Conservation (phyloP, 176 grass and related monocot genomes). For the Aegilops longissima region DNA sequence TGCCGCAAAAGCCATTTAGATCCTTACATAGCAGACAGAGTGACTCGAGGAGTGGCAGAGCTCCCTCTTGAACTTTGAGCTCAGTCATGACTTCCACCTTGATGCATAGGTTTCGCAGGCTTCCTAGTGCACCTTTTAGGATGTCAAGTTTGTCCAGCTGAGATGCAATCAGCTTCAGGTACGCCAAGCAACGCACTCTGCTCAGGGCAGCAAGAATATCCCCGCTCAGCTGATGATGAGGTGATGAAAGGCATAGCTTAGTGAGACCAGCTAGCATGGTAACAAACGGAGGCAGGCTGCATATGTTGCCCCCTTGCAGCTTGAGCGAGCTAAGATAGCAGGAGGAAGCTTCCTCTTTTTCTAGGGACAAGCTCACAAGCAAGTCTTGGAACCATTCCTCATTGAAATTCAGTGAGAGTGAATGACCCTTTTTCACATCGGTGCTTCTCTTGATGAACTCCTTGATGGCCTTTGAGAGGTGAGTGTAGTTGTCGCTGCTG, state of each 20-base stretch:
- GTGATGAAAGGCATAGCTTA: neutral
- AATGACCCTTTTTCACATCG: neutral
- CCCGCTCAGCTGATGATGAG: too few relatives aligned
- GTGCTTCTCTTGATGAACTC: constrained; percentile 21
- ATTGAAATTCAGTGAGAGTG: neutral
- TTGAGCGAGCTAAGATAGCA: constrained; percentile 10
- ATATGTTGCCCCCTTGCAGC: neutral
- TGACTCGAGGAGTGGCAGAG: neutral
- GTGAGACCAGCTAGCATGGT: neutral
- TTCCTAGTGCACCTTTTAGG: neutral
- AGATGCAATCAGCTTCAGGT: too few relatives aligned
- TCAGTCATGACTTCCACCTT: neutral
- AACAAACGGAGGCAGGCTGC: neutral
- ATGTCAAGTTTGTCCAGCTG: too few relatives aligned
- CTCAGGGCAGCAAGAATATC: neutral
- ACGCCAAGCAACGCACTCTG: too few relatives aligned
- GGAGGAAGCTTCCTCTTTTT: neutral
- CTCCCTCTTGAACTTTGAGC: neutral
- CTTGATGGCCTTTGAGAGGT: neutral
- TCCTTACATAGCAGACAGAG: neutral
- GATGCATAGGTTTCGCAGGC: neutral
- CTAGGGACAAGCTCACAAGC: neutral
- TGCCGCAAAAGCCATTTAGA: neutral
- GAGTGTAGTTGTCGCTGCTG: neutral
- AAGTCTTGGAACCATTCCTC: neutral